phyloP scores from a whole-genome alignment of 2,329 filamentous ascomycete species.

The Polytolypa hystricis region DNA sequence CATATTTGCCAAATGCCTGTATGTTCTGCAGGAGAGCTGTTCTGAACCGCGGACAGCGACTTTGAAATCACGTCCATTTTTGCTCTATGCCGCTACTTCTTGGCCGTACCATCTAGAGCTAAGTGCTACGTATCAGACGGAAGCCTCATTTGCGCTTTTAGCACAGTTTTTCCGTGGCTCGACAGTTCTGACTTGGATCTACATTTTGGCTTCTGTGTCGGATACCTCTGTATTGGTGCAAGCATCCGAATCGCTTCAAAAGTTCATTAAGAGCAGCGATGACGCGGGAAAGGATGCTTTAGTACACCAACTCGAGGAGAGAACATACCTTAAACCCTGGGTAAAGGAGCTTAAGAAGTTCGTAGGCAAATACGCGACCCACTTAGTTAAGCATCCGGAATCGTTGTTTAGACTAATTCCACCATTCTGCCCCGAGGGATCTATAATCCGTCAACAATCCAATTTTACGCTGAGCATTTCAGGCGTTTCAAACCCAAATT shows the following conservation, averaged over 20 bases:
- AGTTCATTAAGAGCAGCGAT: slow-evolving; percentile 10
- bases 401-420: slow-evolving; percentile 29
- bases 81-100: slow-evolving; percentile 10
- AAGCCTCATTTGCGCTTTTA: slow-evolving; percentile 5
- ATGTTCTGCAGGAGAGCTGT: slow-evolving; percentile 1
- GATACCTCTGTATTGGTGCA: slow-evolving; percentile 18
- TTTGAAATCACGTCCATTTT: slow-evolving; percentile 4
- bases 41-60: slow-evolving; percentile 1
- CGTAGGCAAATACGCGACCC: slow-evolving; percentile 24
- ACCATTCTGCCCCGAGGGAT: slow-evolving; percentile 28
- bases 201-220: slow-evolving; percentile 15
- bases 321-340: slow-evolving; percentile 23
- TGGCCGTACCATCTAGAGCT: slow-evolving; percentile 12
- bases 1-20: slow-evolving; percentile 17
- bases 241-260: slow-evolving; percentile 15
- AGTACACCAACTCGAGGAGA: slow-evolving; percentile 12
- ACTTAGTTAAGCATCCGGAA: slow-evolving; percentile 17
- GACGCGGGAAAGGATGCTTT: slow-evolving; percentile 8
- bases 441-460: slow-evolving; percentile 26
- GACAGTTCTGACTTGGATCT: slow-evolving; percentile 25
- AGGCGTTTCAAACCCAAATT: slow-evolving; percentile 9
- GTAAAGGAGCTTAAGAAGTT: slow-evolving; percentile 25
- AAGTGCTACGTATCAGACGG: background rate
- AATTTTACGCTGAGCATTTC: slow-evolving; percentile 11
- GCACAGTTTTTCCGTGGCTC: slow-evolving; percentile 8